Conservation (phyloP, 805 yeast species). For the Candida argentea region DNA sequence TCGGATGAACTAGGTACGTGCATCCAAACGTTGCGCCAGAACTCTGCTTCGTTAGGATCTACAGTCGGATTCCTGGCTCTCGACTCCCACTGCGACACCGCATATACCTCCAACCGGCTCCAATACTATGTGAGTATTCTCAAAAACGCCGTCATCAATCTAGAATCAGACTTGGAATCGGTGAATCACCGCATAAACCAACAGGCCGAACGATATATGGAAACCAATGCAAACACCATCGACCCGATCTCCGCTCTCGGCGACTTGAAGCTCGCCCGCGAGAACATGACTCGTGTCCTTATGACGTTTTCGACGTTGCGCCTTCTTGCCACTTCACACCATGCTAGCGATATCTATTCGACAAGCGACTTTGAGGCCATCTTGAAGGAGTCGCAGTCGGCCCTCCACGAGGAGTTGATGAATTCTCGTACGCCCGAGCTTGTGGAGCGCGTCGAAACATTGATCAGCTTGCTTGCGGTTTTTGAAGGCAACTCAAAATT, state of each 20-base stretch:
- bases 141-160: conserved; percentile 45
- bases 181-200: conserved; percentile 8
- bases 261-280: not conserved
- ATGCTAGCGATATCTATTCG: conserved; percentile 1
- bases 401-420: conserved; percentile 28
- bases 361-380: conserved; percentile 9
- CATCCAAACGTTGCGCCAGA: conserved; percentile 35
- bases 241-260: not conserved
- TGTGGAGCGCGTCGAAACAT: conserved; percentile 33
- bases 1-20: conserved; percentile 43
- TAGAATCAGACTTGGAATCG: conserved; percentile 24
- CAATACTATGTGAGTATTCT: conserved; percentile 59
- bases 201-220: too few species aligned
- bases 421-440: conserved; percentile 17
- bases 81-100: conserved; percentile 7
- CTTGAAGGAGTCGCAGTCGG: conserved; percentile 29
- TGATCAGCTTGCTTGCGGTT: conserved; percentile 40
- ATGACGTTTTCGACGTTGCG: not conserved
- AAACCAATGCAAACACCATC: not conserved
- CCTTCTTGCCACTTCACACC: not conserved
- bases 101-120: conserved; percentile 26
- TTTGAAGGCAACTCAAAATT: conserved; percentile 45
- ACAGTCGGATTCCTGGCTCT: conserved; percentile 21
- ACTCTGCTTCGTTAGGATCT: too few species aligned
- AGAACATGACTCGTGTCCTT: not conserved